Percentiles rank a stretch among this genome's conserved stretches.
phyloP scores from a whole-genome alignment of 108 stramenopile species.

The Skeletonema menzelii region DNA sequence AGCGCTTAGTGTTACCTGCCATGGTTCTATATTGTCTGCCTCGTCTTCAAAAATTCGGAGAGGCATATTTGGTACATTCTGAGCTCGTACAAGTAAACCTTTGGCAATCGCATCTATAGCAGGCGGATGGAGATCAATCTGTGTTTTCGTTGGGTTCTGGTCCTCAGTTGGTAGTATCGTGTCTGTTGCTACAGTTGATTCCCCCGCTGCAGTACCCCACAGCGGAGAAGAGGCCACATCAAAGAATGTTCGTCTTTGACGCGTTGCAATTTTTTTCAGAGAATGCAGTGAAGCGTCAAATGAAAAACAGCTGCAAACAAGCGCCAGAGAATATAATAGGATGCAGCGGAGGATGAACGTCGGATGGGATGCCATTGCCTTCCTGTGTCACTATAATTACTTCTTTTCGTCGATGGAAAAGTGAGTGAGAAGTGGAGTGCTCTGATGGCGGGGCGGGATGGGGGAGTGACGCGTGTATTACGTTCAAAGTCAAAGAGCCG shows the following conservation, averaged over 20 bases:
- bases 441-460: no score
- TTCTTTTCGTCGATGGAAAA: no score
- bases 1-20: conserved; percentile 30
- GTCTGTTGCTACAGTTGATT: background rate
- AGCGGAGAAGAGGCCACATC: background rate
- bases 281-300: conserved; percentile 9
- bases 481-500: no score
- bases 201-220: background rate
- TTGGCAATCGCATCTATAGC: conserved; percentile 26
- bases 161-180: background rate
- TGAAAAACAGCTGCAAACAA: background rate
- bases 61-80: conserved; percentile 29
- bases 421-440: no score
- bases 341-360: background rate
- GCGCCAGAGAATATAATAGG: background rate
- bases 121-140: conserved; percentile 26
- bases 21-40: conserved; percentile 38
- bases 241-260: background rate
- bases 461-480: no score
- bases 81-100: conserved; percentile 33
- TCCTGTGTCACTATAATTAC: background rate
- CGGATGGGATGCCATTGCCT: background rate
- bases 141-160: background rate
- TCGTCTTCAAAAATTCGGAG: conserved; percentile 25
- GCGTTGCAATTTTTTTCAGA: conserved; percentile 25